A percentile compares a stretch with the other conserved stretches of the same genome.
Conservation (phyloP, 2,329 filamentous ascomycete species). For the Talaromyces marneffei region DNA sequence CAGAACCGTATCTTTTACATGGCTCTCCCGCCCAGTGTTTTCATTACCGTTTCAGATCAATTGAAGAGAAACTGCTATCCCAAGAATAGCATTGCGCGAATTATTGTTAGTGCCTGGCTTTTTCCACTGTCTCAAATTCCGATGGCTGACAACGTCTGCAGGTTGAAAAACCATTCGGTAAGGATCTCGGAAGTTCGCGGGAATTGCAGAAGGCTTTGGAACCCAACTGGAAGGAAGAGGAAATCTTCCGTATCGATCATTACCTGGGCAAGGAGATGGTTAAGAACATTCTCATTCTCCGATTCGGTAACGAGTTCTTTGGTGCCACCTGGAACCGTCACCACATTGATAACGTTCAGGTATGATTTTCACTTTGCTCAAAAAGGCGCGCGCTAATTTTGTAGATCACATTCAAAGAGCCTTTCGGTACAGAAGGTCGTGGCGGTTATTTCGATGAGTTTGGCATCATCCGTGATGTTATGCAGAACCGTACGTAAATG, state of each 20-base stretch:
- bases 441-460: conserved; percentile 99
- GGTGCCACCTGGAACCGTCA: conserved; percentile 98
- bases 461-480: conserved; percentile 97
- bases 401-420: conserved; percentile 95
- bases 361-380: conserved; percentile 22
- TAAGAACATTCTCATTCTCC: conserved; percentile 96
- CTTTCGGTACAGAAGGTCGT: conserved; percentile 94
- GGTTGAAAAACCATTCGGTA: conserved; percentile 99
- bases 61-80: conserved; percentile 97
- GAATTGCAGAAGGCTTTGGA: conserved; percentile 91
- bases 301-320: conserved; percentile 98
- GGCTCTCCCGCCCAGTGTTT: conserved; percentile 94
- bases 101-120: conserved; percentile 86
- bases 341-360: conserved; percentile 97
- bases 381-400: neutral
- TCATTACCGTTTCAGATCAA: conserved; percentile 95
- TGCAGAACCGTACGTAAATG: conserved; percentile 75
- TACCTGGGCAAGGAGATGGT: conserved; percentile 99
- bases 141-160: conserved; percentile 35
- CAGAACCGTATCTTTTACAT: conserved; percentile 97
- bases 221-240: conserved; percentile 97
- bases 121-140: neutral
- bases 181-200: conserved; percentile 88
- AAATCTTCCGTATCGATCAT: conserved; percentile 98
- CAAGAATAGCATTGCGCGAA: conserved; percentile 77